Evolutionary conservation across 306 rosid genomes (phyloP).

Genomic region (Hippophae gyantsensis): DNA sequence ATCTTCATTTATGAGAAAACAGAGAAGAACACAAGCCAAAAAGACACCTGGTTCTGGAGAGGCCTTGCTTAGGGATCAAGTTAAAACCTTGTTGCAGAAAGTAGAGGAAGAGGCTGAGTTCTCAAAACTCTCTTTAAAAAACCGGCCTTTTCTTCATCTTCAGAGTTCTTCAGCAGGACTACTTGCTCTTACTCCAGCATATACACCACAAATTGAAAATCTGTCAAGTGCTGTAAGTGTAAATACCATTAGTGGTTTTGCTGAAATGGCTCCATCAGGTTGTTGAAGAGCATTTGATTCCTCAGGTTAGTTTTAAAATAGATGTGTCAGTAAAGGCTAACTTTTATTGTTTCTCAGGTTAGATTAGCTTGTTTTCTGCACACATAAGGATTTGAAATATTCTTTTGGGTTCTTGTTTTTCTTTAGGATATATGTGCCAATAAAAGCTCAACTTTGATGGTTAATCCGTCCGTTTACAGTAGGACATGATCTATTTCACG

Average conservation of each 20-base stretch:
- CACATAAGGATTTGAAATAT: background rate
- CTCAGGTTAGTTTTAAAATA: conserved; percentile 34
- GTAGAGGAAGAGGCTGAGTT: conserved; percentile 86
- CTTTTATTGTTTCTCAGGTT: conserved; percentile 25
- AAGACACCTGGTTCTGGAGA: conserved; percentile 88
- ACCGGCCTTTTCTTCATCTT: conserved; percentile 41
- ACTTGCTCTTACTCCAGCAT: conserved; percentile 84
- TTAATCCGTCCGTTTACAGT: too few species aligned
- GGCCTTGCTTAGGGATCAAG: conserved; percentile 85
- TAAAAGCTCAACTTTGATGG: background rate
- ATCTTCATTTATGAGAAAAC: conserved; percentile 31
- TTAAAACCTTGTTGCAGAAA: conserved; percentile 76
- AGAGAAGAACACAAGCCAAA: conserved; percentile 39
- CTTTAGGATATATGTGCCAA: too few species aligned
- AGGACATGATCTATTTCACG: too few species aligned
- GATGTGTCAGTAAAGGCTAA: too few species aligned
- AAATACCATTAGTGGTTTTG: conserved; percentile 6
- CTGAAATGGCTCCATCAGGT: conserved; percentile 23
- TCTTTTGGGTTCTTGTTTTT: background rate
- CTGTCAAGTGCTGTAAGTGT: conserved; percentile 19
- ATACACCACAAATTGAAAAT: conserved; percentile 57
- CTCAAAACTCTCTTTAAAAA: conserved; percentile 47
- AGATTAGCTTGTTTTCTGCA: too few species aligned
- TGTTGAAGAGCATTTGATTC: conserved; percentile 42
- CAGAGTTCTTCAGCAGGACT: conserved; percentile 47